Base-by-base conservation (phyloP, 75 land plant genomes). In the Adiantum capillusveneris region DNA sequence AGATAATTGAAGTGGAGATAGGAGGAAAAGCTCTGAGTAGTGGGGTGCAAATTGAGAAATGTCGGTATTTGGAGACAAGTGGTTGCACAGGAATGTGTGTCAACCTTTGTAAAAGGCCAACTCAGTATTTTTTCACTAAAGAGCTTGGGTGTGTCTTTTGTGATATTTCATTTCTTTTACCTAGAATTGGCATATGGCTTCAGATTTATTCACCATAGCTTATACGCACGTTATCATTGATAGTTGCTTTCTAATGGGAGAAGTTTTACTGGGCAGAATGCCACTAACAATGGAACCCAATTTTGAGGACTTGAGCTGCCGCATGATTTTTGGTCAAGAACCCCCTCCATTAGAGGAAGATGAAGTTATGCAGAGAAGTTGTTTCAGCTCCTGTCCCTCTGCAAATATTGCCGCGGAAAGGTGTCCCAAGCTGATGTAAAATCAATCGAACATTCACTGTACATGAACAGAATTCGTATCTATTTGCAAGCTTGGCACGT, bases 281-380 rank as follows among this genome's bases (percentile, higher is more conserved):
- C 71, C 71, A 44, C 44, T 68, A 57, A 68, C 71, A 43, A 68
- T 68, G 71, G 64, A 68, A 50, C 71, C 81, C 74, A 88, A 92
- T 72, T 92, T 92, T 77, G 97, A 92, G 39, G 97, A 92, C 50
- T 72, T 82, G 86, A 92, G 97, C 57, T 92, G 97, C 48, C 72
- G 78, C 53, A 80, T 92, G 88, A 75, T 80, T 25, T 92, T 83
- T 68, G 97, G 97, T 1, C 76, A 87, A 53, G 44, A 56, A 0
- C 89, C 97, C 25, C 86, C 93, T n/a, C 44, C 64, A 44, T 49
- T 69, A 26, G 70, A 56, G 24, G 73, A 75, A 28, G 97, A 92
- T 77, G 84, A 82, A 29, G 88, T 75, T 0, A 44, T 87, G 19
- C 73, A 63, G 22, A 84, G 84, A 56, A 76, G 81, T 13, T 92